phyloP scores from a whole-genome alignment of 768 basidiomycete genomes.

The Pholiota molesta region DNA sequence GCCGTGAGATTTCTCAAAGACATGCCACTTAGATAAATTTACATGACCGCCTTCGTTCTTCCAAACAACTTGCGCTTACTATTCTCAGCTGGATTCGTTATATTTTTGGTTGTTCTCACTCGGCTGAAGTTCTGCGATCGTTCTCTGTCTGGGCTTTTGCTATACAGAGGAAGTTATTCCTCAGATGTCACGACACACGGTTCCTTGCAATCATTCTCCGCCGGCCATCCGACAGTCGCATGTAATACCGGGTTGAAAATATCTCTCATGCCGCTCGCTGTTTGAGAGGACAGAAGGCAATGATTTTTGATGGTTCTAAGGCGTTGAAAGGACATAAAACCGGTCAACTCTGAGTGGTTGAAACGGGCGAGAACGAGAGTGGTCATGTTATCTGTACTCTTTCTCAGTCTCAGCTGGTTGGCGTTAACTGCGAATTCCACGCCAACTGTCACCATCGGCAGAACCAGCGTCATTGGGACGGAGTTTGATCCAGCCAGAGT shows the following conservation, averaged over 20 bases:
- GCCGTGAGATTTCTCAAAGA: neutral
- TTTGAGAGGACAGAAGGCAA: neutral
- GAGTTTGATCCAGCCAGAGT: neutral
- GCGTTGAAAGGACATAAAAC: too few species aligned
- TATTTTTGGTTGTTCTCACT: neutral
- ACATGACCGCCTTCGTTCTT: neutral
- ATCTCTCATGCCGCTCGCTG: neutral
- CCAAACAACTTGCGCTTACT: neutral
- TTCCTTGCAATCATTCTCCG: neutral
- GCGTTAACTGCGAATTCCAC: neutral
- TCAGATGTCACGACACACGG: neutral
- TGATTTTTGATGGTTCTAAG: neutral
- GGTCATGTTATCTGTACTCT: neutral
- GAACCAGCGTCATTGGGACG: neutral
- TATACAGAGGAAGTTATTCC: neutral
- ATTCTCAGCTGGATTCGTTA: neutral
- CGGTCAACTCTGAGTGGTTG: too few species aligned
- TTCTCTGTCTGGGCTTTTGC: neutral
- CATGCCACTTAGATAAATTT: neutral
- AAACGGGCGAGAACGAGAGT: too few species aligned
- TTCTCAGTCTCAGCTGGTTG: neutral
- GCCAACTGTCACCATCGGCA: neutral
- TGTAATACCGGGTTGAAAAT: neutral
- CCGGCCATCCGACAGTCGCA: neutral
- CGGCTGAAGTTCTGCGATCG: neutral